phyloP scores from a whole-genome alignment of 164 flowering plant species.

The Warburgia ugandensis region DNA sequence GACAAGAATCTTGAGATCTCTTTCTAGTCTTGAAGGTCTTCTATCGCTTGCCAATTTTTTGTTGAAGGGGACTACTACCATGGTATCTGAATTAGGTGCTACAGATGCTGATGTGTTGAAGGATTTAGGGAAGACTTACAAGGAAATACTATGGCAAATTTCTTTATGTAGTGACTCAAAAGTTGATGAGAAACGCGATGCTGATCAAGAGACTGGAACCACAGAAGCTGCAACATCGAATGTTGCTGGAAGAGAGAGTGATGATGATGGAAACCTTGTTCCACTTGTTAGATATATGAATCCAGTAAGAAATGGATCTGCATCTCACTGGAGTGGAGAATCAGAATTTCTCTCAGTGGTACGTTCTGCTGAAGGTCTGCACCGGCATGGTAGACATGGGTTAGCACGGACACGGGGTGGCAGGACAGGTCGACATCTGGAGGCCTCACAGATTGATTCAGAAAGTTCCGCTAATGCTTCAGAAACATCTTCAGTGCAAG shows the following conservation, averaged over 20 bases:
- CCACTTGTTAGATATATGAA: slow-evolving; percentile 56
- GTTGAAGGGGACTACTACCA: slow-evolving; percentile 57
- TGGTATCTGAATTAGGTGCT: slow-evolving; percentile 67
- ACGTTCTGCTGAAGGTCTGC: slow-evolving; percentile 61
- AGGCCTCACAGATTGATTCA: slow-evolving; percentile 52
- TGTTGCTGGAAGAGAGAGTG: slow-evolving; percentile 59
- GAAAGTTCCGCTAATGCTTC: slow-evolving; percentile 39
- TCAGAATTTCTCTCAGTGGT: slow-evolving; percentile 58
- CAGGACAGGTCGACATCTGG: slow-evolving; percentile 58
- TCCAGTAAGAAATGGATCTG: slow-evolving; percentile 52
- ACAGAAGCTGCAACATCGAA: slow-evolving; percentile 37
- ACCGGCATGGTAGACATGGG: slow-evolving; percentile 70
- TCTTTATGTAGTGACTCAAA: slow-evolving; percentile 61
- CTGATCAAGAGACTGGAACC: slow-evolving; percentile 45
- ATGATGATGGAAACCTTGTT: slow-evolving; percentile 49
- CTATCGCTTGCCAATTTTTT: slow-evolving; percentile 57
- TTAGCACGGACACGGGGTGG: slow-evolving; percentile 64
- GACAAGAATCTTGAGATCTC: slow-evolving; percentile 42
- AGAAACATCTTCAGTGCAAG: slow-evolving; percentile 40
- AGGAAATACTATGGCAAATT: slow-evolving; percentile 77
- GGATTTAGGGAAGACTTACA: slow-evolving; percentile 63
- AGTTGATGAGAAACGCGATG: slow-evolving; percentile 54
- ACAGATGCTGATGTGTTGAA: slow-evolving; percentile 80
- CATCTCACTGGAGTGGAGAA: slow-evolving; percentile 58
- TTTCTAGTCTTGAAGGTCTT: slow-evolving; percentile 71